Percentiles rank a stretch among this genome's conserved stretches.
These are phyloP conservation scores for Colletotrichum sp. DNA, from an alignment of 2,329 filamentous ascomycete species.

Conservation along the genomic window DNA sequence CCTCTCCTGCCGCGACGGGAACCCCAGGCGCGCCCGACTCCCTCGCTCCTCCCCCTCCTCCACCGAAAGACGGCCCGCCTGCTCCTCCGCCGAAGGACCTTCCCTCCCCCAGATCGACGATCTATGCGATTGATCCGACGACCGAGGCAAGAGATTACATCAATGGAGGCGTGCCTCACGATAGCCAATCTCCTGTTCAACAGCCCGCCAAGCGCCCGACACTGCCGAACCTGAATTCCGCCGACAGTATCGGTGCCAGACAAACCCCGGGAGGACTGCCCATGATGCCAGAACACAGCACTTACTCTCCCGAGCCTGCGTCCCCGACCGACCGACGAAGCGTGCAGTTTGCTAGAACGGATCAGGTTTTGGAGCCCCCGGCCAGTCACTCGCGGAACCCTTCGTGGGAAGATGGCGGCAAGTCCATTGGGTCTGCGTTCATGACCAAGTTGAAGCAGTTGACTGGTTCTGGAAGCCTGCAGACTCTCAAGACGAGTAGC, in stretches of 20 bases:
- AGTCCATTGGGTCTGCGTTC: constrained; percentile 68
- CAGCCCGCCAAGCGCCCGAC: neutral
- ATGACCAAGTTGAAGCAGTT: constrained; percentile 82
- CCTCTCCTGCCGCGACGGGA: neutral
- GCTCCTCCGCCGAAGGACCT: constrained; percentile 12
- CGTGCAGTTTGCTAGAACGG: constrained; percentile 75
- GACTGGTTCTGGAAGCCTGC: constrained; percentile 56
- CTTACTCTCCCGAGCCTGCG: constrained; percentile 26
- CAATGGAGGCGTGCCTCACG: constrained; percentile 38
- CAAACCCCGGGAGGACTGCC: constrained; percentile 1
- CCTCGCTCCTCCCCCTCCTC: constrained; percentile 7
- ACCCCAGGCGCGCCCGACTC: neutral
- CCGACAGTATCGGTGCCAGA: neutral
- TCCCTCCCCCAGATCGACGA: constrained; percentile 6
- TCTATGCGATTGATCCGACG: constrained; percentile 23
- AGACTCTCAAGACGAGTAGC: constrained; percentile 47
- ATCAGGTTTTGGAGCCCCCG: constrained; percentile 52
- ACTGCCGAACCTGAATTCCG: constrained; percentile 19
- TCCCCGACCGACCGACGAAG: constrained; percentile 59
- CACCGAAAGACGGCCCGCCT: constrained; percentile 15
- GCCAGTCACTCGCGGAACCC: constrained; percentile 62
- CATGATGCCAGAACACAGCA: constrained; percentile 22
- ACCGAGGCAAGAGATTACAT: constrained; percentile 39
- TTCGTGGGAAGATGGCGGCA: constrained; percentile 70
- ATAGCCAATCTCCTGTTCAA: constrained; percentile 29